Percentiles rank a stretch among this genome's conserved stretches.
Evolutionary conservation across 768 basidiomycete species (phyloP).

Genomic region (Termitomyces sp.): DNA sequence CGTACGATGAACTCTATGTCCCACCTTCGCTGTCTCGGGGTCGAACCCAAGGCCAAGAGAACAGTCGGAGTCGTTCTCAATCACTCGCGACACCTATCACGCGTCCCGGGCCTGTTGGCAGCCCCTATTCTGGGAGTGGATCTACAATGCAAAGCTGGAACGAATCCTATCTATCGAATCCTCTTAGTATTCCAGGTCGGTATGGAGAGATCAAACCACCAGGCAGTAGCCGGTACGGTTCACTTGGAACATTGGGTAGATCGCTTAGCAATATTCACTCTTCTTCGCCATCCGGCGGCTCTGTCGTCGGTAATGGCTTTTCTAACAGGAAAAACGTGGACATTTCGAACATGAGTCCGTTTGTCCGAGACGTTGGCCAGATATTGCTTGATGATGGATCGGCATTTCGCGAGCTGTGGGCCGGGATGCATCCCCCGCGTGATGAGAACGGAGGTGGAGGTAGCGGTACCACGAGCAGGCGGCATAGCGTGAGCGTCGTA

Average conservation of each 20-base stretch:
- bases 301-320: conserved; percentile 39
- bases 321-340: conserved; percentile 38
- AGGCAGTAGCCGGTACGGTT: conserved; percentile 57
- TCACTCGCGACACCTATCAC: conserved; percentile 58
- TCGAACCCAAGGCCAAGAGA: conserved; percentile 56
- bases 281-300: conserved; percentile 40
- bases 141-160: conserved; percentile 56
- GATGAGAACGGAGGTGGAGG: conserved; percentile 59
- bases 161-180: conserved; percentile 50
- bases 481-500: conserved; percentile 81
- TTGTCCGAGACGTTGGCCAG: conserved; percentile 77
- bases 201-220: conserved; percentile 64
- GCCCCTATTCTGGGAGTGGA: conserved; percentile 32
- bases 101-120: conserved; percentile 49
- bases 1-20: conserved; percentile 52
- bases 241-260: conserved; percentile 48
- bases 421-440: conserved; percentile 56
- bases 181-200: conserved; percentile 50
- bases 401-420: conserved; percentile 71
- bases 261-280: conserved; percentile 49
- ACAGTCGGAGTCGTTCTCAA: conserved; percentile 71
- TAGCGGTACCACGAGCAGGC: conserved; percentile 76
- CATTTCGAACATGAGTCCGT: conserved; percentile 78
- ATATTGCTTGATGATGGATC: conserved; percentile 72
- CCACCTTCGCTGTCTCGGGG: conserved; percentile 45